phyloP scores from a whole-genome alignment of 2,329 filamentous ascomycete genomes.

The Dactylonectria macrodidyma region DNA sequence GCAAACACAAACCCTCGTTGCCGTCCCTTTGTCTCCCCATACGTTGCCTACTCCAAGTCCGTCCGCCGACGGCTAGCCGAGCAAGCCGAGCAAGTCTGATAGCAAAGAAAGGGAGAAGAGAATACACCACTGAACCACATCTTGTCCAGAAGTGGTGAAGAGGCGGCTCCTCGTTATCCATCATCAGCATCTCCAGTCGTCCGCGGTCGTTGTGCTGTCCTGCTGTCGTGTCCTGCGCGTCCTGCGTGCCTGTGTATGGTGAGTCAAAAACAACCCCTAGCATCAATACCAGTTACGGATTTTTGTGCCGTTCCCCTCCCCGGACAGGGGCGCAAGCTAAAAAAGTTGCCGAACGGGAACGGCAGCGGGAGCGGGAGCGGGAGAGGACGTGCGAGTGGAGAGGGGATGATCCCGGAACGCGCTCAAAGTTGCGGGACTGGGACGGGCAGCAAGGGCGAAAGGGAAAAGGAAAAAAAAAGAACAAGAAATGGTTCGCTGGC shows the following conservation, averaged over 20 bases:
- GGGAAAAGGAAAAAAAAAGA: neutral
- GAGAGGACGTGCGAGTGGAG: constrained; percentile 26
- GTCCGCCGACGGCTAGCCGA: neutral
- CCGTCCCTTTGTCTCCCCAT: neutral
- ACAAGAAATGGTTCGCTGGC: constrained; percentile 1
- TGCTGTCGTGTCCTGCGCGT: neutral
- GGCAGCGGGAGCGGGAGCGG: constrained; percentile 31
- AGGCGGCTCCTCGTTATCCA: neutral
- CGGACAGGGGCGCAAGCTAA: constrained; percentile 28
- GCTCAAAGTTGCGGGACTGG: constrained; percentile 16
- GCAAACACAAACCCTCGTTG: neutral
- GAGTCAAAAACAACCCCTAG: neutral
- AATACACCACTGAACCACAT: neutral
- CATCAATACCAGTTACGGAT: neutral
- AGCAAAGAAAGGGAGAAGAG: neutral
- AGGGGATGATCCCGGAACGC: constrained; percentile 29
- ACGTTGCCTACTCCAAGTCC: neutral
- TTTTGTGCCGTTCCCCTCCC: constrained; percentile 20
- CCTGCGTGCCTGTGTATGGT: neutral
- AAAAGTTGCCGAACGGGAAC: constrained; percentile 30
- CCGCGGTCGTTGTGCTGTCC: neutral
- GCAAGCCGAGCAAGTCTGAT: neutral
- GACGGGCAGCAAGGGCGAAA: neutral
- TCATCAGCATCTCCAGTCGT: neutral
- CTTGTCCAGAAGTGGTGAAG: neutral